Conservation (phyloP, 192 early-diverging fungal genomes). For the Lunasporangiospora selenospora region DNA sequence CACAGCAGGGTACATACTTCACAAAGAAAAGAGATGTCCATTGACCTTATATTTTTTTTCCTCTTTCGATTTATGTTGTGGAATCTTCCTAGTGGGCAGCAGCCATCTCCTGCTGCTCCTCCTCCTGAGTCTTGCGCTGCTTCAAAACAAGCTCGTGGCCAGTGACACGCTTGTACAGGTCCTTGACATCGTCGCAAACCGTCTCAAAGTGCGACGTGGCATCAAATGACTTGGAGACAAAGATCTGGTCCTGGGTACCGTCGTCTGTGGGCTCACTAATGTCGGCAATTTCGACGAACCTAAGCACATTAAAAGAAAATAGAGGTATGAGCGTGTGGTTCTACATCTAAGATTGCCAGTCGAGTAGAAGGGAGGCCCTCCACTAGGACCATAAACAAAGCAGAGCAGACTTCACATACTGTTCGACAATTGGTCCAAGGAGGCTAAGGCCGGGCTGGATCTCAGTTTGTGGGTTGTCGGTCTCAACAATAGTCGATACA, state of each 20-base stretch:
- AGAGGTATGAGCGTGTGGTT: not conserved
- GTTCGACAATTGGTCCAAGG: conserved; percentile 89
- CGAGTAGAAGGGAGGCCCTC: no score
- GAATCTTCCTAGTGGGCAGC: no score
- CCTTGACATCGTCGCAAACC: conserved; percentile 95
- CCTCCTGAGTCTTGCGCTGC: conserved; percentile 67
- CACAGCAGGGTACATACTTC: no score
- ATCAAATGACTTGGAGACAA: conserved; percentile 95
- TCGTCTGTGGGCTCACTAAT: conserved; percentile 89
- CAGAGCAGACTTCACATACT: no score
- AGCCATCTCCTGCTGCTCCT: conserved; percentile 56
- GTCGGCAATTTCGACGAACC: conserved; percentile 84
- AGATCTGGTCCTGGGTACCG: conserved; percentile 84
- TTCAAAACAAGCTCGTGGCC: conserved; percentile 79
- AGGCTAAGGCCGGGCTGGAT: conserved; percentile 87
- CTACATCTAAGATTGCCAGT: no score
- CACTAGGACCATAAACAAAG: no score
- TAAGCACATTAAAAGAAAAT: conserved; percentile 9
- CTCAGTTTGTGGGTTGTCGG: conserved; percentile 88
- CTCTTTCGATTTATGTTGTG: no score
- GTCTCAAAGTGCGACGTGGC: conserved; percentile 99
- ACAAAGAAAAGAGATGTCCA: no score
- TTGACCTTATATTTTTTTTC: no score
- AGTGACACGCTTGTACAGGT: conserved; percentile 85
- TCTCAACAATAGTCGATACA: conserved; percentile 97